Evolutionary conservation across 179 eudicot species (phyloP), one percentile per base, ranked within the genome.

Genomic region (Camellia oleifera): DNA sequence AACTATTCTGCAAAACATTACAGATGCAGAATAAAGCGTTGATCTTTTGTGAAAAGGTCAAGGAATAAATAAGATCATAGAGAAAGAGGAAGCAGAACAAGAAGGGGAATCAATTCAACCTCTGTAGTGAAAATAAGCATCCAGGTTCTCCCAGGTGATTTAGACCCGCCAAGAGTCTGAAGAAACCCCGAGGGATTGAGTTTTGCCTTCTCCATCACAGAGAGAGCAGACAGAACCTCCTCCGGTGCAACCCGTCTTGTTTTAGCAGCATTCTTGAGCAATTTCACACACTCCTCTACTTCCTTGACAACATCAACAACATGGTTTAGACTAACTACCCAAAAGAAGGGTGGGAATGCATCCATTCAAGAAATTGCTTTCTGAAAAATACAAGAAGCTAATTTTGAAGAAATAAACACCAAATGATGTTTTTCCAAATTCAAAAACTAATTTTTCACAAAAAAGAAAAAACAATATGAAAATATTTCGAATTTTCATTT

Each of bases 141-240:
- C 99, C 99, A 96, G 13, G 98, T 94, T 81, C 92, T 90, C 10
- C 99, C 98, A 32, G 99, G 98, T 11, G 98, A 92, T 70, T 91
- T 67, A 0, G 89, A 83, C 79, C 99, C 98, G 74, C 99, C 99
- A 40, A 95, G 97, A 61, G 97, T 92, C 79, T 90, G 85, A 32
- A 94, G 89, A 81, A 96, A 92, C 45, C 82, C 75, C 1, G 90
- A 89, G 71, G 98, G 93, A 78, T 94, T 92, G 52, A 92, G 84
- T 77, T 94, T 96, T 56, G 93, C 89, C 90, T 89, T 94, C 92
- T 92, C 98, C 14, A 96, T 76, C 72, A 89, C 83, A 4, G 90
- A 79, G 53, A 96, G 83, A 53, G 98, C 98, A 8, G 90, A 71
- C 75, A 94, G 61, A 67, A 96, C 84, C 62, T 91, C 92, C 20